These are phyloP conservation scores for Adansonia madagascariensis DNA, from an alignment of 441 rosid genomes.

Conservation along the genomic window DNA sequence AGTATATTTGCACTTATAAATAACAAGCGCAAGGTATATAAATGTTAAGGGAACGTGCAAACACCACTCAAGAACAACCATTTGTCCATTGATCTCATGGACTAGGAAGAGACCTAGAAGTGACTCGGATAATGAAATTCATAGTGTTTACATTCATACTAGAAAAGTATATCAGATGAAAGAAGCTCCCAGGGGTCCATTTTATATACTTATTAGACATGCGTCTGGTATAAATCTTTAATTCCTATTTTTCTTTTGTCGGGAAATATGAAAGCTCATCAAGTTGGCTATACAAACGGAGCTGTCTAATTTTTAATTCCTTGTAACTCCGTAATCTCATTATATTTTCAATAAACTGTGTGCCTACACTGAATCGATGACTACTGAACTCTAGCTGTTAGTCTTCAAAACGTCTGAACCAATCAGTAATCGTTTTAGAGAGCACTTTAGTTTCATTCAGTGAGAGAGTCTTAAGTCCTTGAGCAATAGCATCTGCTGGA, in stretches of 20 bases:
- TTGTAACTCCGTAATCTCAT: not conserved
- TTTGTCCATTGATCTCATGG: not conserved
- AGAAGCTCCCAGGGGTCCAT: not conserved
- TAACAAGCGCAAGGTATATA: not conserved
- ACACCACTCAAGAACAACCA: not conserved
- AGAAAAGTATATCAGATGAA: not conserved
- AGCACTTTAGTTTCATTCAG: constrained; percentile 73
- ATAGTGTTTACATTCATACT: not conserved
- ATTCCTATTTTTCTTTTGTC: not conserved
- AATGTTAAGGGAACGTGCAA: not conserved
- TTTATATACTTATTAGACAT: not conserved
- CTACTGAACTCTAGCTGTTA: not conserved
- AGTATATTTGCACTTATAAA: not conserved
- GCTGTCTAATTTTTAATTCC: not conserved
- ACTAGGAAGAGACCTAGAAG: not conserved
- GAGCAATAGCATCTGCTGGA: constrained; percentile 92
- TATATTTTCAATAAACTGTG: not conserved
- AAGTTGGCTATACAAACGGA: constrained; percentile 6
- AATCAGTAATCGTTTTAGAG: constrained; percentile 64
- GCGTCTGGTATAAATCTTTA: not conserved
- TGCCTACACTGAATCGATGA: not conserved
- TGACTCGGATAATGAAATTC: not conserved
- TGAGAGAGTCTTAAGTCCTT: constrained; percentile 73
- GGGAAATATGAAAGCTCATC: constrained; percentile 5
- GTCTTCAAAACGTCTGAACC: constrained; percentile 47